Percentiles rank a stretch among this genome's conserved stretches.
phyloP scores from a whole-genome alignment of 129 eudicot species.

The Saussurea involucrata region DNA sequence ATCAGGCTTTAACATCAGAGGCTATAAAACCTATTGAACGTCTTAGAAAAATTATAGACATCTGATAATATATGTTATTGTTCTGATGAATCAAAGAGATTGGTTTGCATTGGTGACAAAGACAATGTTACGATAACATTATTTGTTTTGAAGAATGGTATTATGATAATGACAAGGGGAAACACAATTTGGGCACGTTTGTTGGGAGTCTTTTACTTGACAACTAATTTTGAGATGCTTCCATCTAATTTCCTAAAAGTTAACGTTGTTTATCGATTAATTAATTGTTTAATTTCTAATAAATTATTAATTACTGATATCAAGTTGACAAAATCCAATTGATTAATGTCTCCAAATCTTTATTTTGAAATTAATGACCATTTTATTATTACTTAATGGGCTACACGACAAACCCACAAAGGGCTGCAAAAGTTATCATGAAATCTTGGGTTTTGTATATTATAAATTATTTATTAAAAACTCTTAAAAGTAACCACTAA shows the following conservation, averaged over 20 bases:
- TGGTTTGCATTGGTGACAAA: too few species aligned
- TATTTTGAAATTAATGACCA: conserved; percentile 17
- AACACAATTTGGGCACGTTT: conserved; percentile 26
- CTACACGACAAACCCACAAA: conserved; percentile 27
- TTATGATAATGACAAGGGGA: conserved; percentile 18
- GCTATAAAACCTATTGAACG: too few species aligned
- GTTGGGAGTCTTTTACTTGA: conserved; percentile 11
- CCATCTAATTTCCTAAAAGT: conserved; percentile 30
- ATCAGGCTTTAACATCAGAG: too few species aligned
- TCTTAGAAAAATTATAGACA: too few species aligned
- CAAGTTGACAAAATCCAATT: conserved; percentile 17
- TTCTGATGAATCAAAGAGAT: too few species aligned
- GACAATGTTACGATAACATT: background rate
- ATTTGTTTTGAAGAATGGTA: background rate
- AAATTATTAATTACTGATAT: background rate
- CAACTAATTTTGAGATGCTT: conserved; percentile 3
- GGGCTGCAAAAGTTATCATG: conserved; percentile 20
- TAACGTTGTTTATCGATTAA: conserved; percentile 13
- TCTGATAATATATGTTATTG: background rate
- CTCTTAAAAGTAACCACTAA: too few species aligned
- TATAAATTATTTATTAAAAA: too few species aligned
- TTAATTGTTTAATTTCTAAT: too few species aligned
- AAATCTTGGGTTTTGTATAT: conserved; percentile 9
- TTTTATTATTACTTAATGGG: conserved; percentile 13
- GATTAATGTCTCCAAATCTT: conserved; percentile 22